Evolutionary conservation across 192 early-diverging fungal genomes (phyloP).

Genomic region (Gaertneriomyces sp.): DNA sequence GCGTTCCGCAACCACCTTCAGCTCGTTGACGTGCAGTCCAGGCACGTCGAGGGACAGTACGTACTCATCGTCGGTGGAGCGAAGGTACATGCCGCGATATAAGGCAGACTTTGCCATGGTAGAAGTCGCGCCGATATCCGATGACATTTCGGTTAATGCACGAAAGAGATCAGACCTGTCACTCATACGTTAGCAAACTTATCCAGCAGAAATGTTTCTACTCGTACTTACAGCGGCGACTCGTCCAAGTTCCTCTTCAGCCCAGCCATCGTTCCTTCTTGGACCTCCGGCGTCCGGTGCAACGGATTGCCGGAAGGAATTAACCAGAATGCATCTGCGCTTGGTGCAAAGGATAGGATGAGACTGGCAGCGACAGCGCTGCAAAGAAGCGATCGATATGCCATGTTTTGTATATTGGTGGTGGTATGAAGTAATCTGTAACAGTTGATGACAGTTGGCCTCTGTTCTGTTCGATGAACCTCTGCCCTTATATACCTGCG

Average conservation of each 20-base stretch:
- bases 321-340: slow-evolving; percentile 22
- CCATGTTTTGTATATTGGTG: too few species aligned
- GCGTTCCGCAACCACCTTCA: slow-evolving; percentile 7
- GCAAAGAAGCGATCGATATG: too few species aligned
- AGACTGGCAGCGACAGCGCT: too few species aligned
- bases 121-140: slow-evolving; percentile 21
- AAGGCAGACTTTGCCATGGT: slow-evolving; percentile 14
- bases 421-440: too few species aligned
- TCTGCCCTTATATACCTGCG: too few species aligned
- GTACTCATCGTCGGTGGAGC: slow-evolving; percentile 19
- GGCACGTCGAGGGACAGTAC: slow-evolving; percentile 28
- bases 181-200: neutral
- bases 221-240: neutral
- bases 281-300: neutral
- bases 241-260: neutral
- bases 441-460: too few species aligned
- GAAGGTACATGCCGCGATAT: slow-evolving; percentile 22
- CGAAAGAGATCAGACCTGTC: slow-evolving; percentile 19
- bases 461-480: too few species aligned
- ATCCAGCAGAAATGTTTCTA: neutral
- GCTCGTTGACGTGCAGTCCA: slow-evolving; percentile 21
- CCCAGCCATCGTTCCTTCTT: neutral
- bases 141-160: slow-evolving; percentile 21
- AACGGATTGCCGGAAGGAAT: slow-evolving; percentile 7
- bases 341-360: neutral